Percentiles rank a stretch among this genome's conserved stretches.
Conservation (phyloP, 2,329 filamentous ascomycete species). For the Fusarium staphyleae region DNA sequence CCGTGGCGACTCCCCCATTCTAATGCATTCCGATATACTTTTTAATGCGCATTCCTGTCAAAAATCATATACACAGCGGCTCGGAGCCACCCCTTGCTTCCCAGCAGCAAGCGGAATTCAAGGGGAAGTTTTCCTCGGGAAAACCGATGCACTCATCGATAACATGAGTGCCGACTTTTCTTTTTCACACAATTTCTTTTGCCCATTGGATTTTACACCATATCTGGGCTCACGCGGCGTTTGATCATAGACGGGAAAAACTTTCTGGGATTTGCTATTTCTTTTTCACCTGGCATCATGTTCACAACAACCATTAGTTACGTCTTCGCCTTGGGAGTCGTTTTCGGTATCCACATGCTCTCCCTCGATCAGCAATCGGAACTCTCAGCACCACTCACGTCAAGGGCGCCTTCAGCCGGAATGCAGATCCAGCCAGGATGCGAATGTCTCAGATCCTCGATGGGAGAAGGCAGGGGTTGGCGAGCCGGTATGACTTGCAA, state of each 20-base stretch:
- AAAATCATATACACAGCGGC: slow-evolving; percentile 47
- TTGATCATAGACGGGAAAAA: slow-evolving; percentile 45
- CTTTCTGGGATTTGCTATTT: slow-evolving; percentile 34
- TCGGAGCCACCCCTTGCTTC: slow-evolving; percentile 50
- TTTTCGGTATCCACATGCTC: slow-evolving; percentile 8
- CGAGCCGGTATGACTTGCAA: slow-evolving; percentile 12
- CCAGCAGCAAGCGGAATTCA: slow-evolving; percentile 46
- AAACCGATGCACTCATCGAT: slow-evolving; percentile 25
- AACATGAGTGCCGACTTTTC: slow-evolving; percentile 19
- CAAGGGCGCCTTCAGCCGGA: slow-evolving; percentile 39
- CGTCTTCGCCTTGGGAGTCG: slow-evolving; percentile 5
- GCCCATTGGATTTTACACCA: slow-evolving; percentile 21
- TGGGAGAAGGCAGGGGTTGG: slow-evolving; percentile 22
- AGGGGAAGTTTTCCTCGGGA: slow-evolving; percentile 30
- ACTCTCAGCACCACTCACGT: slow-evolving; percentile 24
- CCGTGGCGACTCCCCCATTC: slow-evolving; percentile 29
- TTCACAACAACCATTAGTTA: slow-evolving; percentile 17
- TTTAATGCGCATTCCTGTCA: slow-evolving; percentile 48
- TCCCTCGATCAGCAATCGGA: slow-evolving; percentile 16
- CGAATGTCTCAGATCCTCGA: slow-evolving; percentile 44
- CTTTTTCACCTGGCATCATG: slow-evolving; percentile 8
- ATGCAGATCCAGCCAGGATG: slow-evolving; percentile 42
- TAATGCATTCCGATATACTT: slow-evolving; percentile 45
- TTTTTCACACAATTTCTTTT: slow-evolving; percentile 14
- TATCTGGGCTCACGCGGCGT: slow-evolving; percentile 41